Conservation (phyloP, 305 asterid species). For the Plantago coronopus region DNA sequence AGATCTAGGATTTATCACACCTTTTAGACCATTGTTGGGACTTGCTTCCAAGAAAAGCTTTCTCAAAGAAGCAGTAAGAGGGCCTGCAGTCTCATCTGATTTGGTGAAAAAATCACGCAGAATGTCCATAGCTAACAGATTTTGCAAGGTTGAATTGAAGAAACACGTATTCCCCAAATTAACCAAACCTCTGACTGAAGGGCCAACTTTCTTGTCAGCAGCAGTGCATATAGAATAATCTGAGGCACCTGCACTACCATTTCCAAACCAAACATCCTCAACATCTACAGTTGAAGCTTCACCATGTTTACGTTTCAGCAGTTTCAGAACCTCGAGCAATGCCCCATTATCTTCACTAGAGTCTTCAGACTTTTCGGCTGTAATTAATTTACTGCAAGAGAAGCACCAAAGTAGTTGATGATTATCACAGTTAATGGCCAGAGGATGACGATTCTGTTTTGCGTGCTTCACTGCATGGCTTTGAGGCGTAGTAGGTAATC, state of each 20-base stretch:
- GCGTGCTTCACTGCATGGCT: conserved; percentile 84
- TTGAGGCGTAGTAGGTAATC: conserved; percentile 68
- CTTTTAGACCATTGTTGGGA: conserved; percentile 39
- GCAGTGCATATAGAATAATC: conserved; percentile 33
- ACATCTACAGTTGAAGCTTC: conserved; percentile 46
- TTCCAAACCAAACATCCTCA: conserved; percentile 79
- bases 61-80: conserved; percentile 59
- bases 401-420: conserved; percentile 78
- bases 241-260: conserved; percentile 44
- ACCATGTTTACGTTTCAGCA: conserved; percentile 47
- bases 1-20: conserved; percentile 62
- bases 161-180: conserved; percentile 97
- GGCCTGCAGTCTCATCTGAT: conserved; percentile 62
- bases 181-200: conserved; percentile 62
- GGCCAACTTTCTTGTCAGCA: conserved; percentile 30
- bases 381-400: conserved; percentile 48
- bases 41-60: conserved; percentile 60
- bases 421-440: conserved; percentile 62
- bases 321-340: conserved; percentile 51
- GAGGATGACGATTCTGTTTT: conserved; percentile 53
- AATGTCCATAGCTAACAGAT: conserved; percentile 56
- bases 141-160: conserved; percentile 84
- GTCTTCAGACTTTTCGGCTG: conserved; percentile 46
- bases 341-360: conserved; percentile 37
- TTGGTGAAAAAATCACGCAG: conserved; percentile 53